phyloP scores from a whole-genome alignment of 352 stramenopile genomes.

The Globisporangium nagaii region DNA sequence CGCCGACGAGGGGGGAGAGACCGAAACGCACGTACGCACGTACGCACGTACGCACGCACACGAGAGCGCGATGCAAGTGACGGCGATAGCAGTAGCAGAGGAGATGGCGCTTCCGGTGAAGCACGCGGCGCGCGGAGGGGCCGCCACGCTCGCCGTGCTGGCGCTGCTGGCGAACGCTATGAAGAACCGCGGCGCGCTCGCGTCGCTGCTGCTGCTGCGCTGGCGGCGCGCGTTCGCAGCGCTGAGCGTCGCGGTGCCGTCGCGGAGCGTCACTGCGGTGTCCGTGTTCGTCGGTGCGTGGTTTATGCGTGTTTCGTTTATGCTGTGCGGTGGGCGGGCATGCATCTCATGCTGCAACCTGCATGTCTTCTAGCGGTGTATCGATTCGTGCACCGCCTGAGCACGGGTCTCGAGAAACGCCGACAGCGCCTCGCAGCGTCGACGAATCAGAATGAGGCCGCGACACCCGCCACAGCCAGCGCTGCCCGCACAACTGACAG shows the following conservation, averaged over 20 bases:
- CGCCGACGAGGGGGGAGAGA: too few species aligned
- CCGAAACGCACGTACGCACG: too few species aligned
- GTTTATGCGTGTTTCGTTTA: background rate
- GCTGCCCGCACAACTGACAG: background rate
- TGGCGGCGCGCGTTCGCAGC: background rate
- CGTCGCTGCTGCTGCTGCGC: constrained; percentile 7
- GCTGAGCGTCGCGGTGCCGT: constrained; percentile 12
- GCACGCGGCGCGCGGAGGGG: constrained; percentile 8
- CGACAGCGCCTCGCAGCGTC: background rate
- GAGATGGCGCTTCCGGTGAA: background rate
- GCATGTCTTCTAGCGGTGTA: constrained; percentile 27
- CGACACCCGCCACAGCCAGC: background rate
- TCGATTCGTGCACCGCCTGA: constrained; percentile 29
- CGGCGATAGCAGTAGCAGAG: background rate
- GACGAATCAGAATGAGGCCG: background rate
- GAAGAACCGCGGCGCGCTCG: constrained; percentile 9
- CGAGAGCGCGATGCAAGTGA: background rate
- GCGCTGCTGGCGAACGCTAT: constrained; percentile 10
- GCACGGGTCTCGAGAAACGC: constrained; percentile 10
- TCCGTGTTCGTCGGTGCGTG: constrained; percentile 56
- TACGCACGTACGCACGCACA: too few species aligned
- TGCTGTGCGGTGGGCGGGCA: too few species aligned
- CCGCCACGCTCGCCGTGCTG: constrained; percentile 5
- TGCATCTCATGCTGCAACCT: background rate
- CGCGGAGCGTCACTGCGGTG: constrained; percentile 40